phyloP scores from a whole-genome alignment of 306 rosid genomes.

The Lathyrus aphaca region DNA sequence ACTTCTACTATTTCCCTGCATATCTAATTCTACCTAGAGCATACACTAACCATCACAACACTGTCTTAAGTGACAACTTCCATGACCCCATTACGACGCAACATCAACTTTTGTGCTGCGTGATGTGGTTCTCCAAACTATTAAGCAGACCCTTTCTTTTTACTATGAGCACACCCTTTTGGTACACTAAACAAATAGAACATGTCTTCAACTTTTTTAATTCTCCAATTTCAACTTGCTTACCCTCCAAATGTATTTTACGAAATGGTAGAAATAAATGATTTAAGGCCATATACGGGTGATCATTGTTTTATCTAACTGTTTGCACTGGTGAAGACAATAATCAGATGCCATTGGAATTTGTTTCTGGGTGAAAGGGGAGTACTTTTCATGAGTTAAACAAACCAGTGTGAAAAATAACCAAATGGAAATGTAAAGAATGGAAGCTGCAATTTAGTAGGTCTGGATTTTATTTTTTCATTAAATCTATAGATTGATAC shows the following conservation, averaged over 20 bases:
- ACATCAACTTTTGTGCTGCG: too few relatives aligned
- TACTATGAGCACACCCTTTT: not conserved
- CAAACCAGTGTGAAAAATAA: not conserved
- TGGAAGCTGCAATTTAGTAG: conserved; percentile 7
- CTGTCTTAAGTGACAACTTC: too few relatives aligned
- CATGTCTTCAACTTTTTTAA: not conserved
- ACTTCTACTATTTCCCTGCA: too few relatives aligned
- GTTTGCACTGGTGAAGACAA: not conserved
- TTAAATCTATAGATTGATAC: not conserved
- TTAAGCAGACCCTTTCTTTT: too few relatives aligned
- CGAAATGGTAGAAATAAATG: not conserved
- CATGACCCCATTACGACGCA: too few relatives aligned
- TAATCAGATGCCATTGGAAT: not conserved
- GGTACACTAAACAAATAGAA: not conserved
- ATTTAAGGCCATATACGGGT: not conserved
- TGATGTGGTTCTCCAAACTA: too few relatives aligned
- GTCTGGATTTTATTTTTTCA: conserved; percentile 1
- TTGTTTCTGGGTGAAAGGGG: not conserved
- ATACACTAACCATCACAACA: too few relatives aligned
- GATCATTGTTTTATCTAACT: not conserved
- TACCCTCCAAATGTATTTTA: not conserved
- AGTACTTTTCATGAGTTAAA: not conserved
- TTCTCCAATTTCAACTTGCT: not conserved
- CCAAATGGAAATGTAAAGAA: not conserved
- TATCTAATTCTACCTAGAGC: too few relatives aligned